phyloP scores from a whole-genome alignment of 1,284 basidiomycete genomes.

The Mycena citricolor region DNA sequence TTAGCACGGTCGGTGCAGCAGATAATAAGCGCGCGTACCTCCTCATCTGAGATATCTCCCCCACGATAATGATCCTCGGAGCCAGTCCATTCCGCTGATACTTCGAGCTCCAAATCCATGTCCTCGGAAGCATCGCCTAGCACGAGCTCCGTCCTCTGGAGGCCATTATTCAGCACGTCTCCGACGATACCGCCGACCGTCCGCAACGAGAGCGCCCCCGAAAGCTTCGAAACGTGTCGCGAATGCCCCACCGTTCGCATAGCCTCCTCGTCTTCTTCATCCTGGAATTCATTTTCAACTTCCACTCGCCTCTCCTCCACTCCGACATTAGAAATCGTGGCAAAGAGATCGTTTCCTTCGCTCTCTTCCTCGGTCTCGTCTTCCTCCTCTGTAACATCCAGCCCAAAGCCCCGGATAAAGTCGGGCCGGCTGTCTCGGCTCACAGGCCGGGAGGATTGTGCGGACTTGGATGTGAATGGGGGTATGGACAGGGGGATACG shows the following conservation, averaged over 20 bases:
- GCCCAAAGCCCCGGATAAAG: slow-evolving; percentile 72
- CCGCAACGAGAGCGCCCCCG: slow-evolving; percentile 61
- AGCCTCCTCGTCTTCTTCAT: slow-evolving; percentile 29
- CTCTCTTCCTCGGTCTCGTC: slow-evolving; percentile 44
- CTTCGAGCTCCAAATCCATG: slow-evolving; percentile 35
- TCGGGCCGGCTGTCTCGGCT: slow-evolving; percentile 61
- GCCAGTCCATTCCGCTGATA: slow-evolving; percentile 75
- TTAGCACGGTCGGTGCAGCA: slow-evolving; percentile 11
- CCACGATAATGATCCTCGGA: slow-evolving; percentile 60
- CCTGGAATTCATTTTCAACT: slow-evolving; percentile 28
- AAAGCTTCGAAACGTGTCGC: slow-evolving; percentile 66
- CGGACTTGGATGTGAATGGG: slow-evolving; percentile 37
- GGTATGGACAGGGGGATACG: slow-evolving; percentile 48
- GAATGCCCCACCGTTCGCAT: slow-evolving; percentile 47
- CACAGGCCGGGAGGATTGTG: slow-evolving; percentile 42
- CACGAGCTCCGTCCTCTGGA: slow-evolving; percentile 16
- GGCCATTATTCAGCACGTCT: slow-evolving; percentile 28
- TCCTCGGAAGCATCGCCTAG: slow-evolving; percentile 28
- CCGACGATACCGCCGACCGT: slow-evolving; percentile 55
- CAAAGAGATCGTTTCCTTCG: slow-evolving; percentile 20
- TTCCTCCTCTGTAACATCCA: slow-evolving; percentile 74
- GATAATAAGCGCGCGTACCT: slow-evolving; percentile 40
- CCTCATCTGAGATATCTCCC: slow-evolving; percentile 58
- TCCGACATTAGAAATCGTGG: slow-evolving; percentile 25
- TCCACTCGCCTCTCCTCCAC: slow-evolving; percentile 33